Conservation (phyloP, 805 yeast species). For the Kodamaea neixiangensis region DNA sequence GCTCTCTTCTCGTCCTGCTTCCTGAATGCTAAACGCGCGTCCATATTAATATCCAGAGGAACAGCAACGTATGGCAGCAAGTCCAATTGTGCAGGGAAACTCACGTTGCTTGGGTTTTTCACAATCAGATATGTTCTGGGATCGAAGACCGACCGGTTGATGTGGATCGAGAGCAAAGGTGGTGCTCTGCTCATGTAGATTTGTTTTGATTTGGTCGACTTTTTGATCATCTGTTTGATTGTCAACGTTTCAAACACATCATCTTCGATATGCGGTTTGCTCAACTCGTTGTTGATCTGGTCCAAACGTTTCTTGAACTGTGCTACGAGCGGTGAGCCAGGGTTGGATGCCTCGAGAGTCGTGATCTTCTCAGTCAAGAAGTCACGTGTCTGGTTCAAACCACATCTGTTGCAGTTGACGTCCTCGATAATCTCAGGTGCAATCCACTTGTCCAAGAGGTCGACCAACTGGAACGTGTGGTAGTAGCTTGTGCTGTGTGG, state of each 20-base stretch:
- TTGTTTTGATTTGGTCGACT: constrained; percentile 82
- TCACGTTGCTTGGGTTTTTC: constrained; percentile 81
- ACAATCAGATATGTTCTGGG: constrained; percentile 79
- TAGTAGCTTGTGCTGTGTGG: constrained; percentile 49
- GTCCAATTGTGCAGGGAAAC: constrained; percentile 70
- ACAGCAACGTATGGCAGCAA: constrained; percentile 70
- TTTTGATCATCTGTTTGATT: constrained; percentile 70
- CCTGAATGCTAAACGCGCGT: constrained; percentile 76
- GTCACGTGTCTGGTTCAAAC: constrained; percentile 60
- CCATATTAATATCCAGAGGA: constrained; percentile 69
- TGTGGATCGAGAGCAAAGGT: constrained; percentile 78
- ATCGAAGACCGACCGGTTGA: constrained; percentile 92
- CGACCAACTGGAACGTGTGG: constrained; percentile 43
- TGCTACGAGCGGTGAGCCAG: constrained; percentile 28
- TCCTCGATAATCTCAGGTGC: constrained; percentile 86
- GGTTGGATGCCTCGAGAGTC: constrained; percentile 37
- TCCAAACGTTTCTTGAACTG: constrained; percentile 32
- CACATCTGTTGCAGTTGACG: constrained; percentile 94
- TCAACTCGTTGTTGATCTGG: constrained; percentile 48
- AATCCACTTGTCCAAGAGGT: constrained; percentile 64
- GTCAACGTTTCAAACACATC: constrained; percentile 73
- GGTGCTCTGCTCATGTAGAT: constrained; percentile 80
- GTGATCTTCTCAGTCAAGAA: constrained; percentile 45
- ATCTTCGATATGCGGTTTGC: constrained; percentile 73
- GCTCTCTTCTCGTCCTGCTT: constrained; percentile 49